Percentiles rank a stretch among this genome's conserved stretches.
Conservation (phyloP, 2,329 filamentous ascomycete genomes). For the Canariomyces notabilis region DNA sequence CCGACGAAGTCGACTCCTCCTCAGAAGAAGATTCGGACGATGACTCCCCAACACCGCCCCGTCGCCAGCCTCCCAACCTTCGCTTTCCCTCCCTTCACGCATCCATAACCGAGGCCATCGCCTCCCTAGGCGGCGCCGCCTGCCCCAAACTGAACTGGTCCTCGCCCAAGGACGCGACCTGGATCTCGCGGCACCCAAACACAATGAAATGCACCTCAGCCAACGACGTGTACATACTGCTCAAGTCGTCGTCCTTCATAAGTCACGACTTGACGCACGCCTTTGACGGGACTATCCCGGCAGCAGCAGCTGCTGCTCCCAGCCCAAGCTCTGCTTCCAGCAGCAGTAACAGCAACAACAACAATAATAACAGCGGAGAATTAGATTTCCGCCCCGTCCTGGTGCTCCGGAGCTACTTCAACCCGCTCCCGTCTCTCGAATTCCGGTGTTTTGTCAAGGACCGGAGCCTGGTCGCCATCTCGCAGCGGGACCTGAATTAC, state of each 20-base stretch:
- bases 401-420: constrained; percentile 82
- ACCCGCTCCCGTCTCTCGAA: constrained; percentile 83
- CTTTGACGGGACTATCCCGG: constrained; percentile 70
- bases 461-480: constrained; percentile 72
- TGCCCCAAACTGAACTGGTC: constrained; percentile 97
- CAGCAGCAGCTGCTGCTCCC: no score
- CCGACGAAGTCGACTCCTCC: constrained; percentile 36
- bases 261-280: constrained; percentile 92
- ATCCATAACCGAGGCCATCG: constrained; percentile 69
- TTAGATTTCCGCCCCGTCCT: constrained; percentile 70
- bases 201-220: constrained; percentile 84
- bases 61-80: constrained; percentile 44
- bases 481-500: constrained; percentile 84
- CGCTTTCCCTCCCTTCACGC: constrained; percentile 69
- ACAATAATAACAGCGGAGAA: constrained; percentile 22
- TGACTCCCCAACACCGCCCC: constrained; percentile 34
- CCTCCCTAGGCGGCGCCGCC: constrained; percentile 77
- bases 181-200: constrained; percentile 80
- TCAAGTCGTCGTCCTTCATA: constrained; percentile 92
- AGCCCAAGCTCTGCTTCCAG: constrained; percentile 25
- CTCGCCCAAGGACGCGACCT: constrained; percentile 89
- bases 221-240: constrained; percentile 86
- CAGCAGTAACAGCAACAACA: constrained; percentile 28
- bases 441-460: constrained; percentile 94
- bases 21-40: constrained; percentile 46